Conservation (phyloP, 306 rosid species). For the Pyrus pyrifolia region DNA sequence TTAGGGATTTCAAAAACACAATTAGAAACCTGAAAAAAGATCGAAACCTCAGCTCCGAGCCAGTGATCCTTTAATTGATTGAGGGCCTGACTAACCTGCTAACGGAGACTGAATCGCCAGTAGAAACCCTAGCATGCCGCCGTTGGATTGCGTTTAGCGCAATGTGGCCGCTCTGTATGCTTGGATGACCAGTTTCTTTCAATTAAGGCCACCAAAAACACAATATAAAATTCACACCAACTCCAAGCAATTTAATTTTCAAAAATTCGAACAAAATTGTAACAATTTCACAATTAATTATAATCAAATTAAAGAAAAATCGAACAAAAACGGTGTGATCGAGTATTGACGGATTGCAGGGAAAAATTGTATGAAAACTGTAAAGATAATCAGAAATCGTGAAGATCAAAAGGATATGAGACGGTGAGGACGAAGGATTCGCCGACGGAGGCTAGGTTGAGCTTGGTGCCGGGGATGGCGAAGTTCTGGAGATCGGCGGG, state of each 20-base stretch:
- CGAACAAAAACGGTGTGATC: neutral
- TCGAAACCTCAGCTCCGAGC: neutral
- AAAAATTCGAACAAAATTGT: neutral
- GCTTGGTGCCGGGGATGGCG: constrained; percentile 49
- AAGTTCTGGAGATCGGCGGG: constrained; percentile 57
- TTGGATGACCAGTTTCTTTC: constrained; percentile 60
- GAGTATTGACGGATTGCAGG: neutral
- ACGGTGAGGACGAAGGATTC: constrained; percentile 68
- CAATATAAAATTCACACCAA: neutral
- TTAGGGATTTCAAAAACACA: neutral
- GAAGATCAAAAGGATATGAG: constrained; percentile 54
- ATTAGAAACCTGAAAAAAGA: neutral
- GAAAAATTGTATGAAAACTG: neutral
- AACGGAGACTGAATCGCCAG: constrained; percentile 50
- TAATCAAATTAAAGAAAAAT: neutral
- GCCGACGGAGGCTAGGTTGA: constrained; percentile 51
- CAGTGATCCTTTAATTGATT: neutral
- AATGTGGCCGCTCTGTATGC: constrained; percentile 48
- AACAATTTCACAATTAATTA: neutral
- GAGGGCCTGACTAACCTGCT: constrained; percentile 35
- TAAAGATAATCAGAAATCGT: neutral
- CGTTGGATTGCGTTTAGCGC: constrained; percentile 87
- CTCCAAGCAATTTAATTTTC: neutral
- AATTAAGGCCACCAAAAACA: constrained; percentile 48
- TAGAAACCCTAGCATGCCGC: constrained; percentile 68